These are phyloP conservation scores for Sonneratia caseolaris DNA, from an alignment of 345 rosid genomes.

Conservation along the genomic window DNA sequence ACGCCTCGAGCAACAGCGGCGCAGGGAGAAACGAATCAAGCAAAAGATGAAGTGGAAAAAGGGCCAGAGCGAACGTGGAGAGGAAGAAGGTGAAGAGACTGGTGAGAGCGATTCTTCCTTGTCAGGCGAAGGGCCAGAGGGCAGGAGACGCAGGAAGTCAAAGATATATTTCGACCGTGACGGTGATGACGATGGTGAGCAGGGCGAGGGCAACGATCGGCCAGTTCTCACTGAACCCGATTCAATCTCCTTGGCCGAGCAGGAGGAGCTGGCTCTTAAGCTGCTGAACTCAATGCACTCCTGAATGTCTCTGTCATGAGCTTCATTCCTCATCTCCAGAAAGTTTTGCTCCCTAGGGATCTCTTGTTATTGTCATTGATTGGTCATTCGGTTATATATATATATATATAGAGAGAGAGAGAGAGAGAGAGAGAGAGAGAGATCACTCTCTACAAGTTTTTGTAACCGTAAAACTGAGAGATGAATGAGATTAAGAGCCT, in stretches of 20 bases:
- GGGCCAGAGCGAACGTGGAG: constrained; percentile 32
- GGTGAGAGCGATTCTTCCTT: constrained; percentile 37
- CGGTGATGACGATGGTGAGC: constrained; percentile 17
- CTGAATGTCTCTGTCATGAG: not conserved
- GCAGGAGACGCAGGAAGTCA: constrained; percentile 29
- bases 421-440: too few species aligned
- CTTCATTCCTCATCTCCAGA: not conserved
- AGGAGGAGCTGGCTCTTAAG: constrained; percentile 78
- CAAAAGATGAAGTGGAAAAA: constrained; percentile 65
- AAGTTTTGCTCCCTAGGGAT: not conserved
- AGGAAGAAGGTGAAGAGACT: constrained; percentile 22
- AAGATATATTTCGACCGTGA: constrained; percentile 46
- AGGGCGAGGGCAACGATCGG: constrained; percentile 4
- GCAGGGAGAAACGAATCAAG: constrained; percentile 58
- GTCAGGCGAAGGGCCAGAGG: constrained; percentile 36
- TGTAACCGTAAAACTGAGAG: not conserved
- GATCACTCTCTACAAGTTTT: too few species aligned
- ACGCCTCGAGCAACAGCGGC: constrained; percentile 53
- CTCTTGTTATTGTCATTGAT: constrained; percentile 21
- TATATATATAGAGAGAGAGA: too few species aligned
- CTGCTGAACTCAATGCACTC: constrained; percentile 51
- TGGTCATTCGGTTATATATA: not conserved
- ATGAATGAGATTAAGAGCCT: not conserved
- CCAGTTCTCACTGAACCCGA: constrained; percentile 23
- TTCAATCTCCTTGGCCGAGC: constrained; percentile 55